These are phyloP conservation scores for Pichia ethanolica DNA, from an alignment of 805 yeast species.

Conservation along the genomic window DNA sequence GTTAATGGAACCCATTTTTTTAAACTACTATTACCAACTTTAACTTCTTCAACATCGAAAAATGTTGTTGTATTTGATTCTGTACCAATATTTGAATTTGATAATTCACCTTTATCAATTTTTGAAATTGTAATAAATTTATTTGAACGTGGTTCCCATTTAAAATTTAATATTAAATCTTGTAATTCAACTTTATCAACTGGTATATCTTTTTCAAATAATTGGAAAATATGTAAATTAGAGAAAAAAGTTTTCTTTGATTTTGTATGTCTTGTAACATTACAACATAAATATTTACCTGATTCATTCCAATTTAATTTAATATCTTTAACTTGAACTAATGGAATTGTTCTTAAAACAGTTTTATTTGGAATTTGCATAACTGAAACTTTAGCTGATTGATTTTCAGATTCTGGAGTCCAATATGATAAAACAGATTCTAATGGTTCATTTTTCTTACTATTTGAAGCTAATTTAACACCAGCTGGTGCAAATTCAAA, in stretches of 20 bases:
- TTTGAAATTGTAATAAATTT: conserved; percentile 77
- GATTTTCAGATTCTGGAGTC: conserved; percentile 90
- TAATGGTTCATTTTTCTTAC: conserved; percentile 41
- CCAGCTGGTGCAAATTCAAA: conserved; percentile 94
- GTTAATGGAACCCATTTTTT: conserved; percentile 44
- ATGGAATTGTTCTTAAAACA: conserved; percentile 81
- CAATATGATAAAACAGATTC: conserved; percentile 80
- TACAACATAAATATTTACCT: conserved; percentile 78
- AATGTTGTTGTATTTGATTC: conserved; percentile 61
- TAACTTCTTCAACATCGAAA: conserved; percentile 66
- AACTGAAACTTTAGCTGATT: conserved; percentile 88
- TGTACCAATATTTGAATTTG: conserved; percentile 52
- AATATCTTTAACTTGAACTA: conserved; percentile 91
- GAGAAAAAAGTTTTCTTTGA: conserved; percentile 88
- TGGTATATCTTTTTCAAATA: conserved; percentile 84
- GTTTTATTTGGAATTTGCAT: conserved; percentile 81
- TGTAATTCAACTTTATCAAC: conserved; percentile 91
- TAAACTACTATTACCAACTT: conserved; percentile 31
- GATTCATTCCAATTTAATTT: conserved; percentile 90
- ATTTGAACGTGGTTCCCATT: conserved; percentile 93
- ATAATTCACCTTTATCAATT: conserved; percentile 32
- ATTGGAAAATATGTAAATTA: conserved; percentile 83
- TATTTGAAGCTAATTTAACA: conserved; percentile 49
- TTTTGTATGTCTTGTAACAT: conserved; percentile 95
- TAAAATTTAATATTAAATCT: conserved; percentile 79